Conservation (phyloP, 306 rosid species). For the Begonia loranthoides region DNA sequence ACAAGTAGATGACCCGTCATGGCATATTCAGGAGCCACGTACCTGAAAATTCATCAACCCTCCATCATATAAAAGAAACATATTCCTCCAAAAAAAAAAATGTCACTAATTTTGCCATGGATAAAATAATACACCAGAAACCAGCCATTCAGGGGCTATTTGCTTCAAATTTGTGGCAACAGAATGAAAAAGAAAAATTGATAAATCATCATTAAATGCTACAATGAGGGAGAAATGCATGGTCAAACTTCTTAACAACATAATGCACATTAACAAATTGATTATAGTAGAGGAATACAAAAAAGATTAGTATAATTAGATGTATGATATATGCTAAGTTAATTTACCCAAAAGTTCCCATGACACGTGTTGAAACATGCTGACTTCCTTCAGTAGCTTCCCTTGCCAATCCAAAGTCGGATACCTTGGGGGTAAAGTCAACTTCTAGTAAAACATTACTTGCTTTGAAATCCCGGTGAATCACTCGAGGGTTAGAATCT, state of each 20-base stretch:
- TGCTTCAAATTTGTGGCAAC: too few relatives aligned
- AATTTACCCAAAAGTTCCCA: constrained; percentile 94
- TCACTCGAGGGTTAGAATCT: constrained; percentile 92
- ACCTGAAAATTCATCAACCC: constrained; percentile 37
- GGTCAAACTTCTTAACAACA: background rate
- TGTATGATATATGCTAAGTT: background rate
- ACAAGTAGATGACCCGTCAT: constrained; percentile 96
- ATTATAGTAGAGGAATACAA: too few relatives aligned
- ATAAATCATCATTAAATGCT: too few relatives aligned
- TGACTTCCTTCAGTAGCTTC: constrained; percentile 91
- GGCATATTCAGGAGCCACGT: constrained; percentile 97
- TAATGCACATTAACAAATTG: background rate
- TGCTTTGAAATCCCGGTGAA: constrained; percentile 92
- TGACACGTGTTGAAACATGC: constrained; percentile 80
- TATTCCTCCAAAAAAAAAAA: too few relatives aligned
- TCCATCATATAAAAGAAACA: too few relatives aligned
- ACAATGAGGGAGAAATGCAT: too few relatives aligned
- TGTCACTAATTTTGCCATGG: too few relatives aligned
- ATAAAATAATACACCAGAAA: too few relatives aligned
- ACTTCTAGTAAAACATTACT: constrained; percentile 83
- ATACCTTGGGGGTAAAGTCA: constrained; percentile 89
- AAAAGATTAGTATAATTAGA: constrained; percentile 4
- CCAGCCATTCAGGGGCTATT: too few relatives aligned
- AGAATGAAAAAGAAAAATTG: too few relatives aligned
- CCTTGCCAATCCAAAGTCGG: constrained; percentile 96